Conservation (phyloP, 257 asterid genomes). For the Plantago ovata region DNA sequence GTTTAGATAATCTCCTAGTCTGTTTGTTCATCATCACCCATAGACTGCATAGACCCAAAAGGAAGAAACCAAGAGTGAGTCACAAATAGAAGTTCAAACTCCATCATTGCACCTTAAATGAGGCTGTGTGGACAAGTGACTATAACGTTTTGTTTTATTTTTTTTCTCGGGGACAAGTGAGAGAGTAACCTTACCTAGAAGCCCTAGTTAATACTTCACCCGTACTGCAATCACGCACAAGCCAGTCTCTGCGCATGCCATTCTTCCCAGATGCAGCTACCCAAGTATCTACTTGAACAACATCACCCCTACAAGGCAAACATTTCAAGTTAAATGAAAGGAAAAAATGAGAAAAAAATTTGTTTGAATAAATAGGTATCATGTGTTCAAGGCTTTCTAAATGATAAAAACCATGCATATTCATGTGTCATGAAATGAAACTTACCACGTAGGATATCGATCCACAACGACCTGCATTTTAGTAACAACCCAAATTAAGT, state of each 20-base stretch:
- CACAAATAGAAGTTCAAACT: not conserved
- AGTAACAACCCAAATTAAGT: slow-evolving; percentile 91
- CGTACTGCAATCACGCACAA: slow-evolving; percentile 70
- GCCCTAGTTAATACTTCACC: slow-evolving; percentile 87
- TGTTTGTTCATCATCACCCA: slow-evolving; percentile 99
- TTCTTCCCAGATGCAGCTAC: slow-evolving; percentile 96
- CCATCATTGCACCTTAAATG: not conserved
- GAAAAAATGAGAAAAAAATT: not conserved
- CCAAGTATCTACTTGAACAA: slow-evolving; percentile 96
- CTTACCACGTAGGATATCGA: slow-evolving; percentile 94
- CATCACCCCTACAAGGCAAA: slow-evolving; percentile 74
- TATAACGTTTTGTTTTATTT: too few relatives aligned
- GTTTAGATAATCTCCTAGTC: slow-evolving; percentile 84
- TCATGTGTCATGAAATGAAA: slow-evolving; percentile 11
- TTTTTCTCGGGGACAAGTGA: too few relatives aligned
- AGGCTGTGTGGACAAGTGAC: too few relatives aligned
- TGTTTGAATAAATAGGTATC: not conserved
- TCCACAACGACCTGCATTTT: slow-evolving; percentile 91
- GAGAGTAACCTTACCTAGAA: slow-evolving; percentile 51
- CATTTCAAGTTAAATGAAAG: slow-evolving; percentile 19
- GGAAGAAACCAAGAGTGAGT: slow-evolving; percentile 8
- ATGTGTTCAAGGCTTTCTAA: slow-evolving; percentile 15
- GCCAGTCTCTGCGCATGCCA: slow-evolving; percentile 99
- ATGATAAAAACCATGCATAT: not conserved
- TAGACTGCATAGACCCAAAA: slow-evolving; percentile 36